A percentile compares a stretch with the other conserved stretches of the same genome.
These are phyloP conservation scores for Tolypocladium guangdongense DNA, from an alignment of 2,329 filamentous ascomycete species.

Conservation along the genomic window DNA sequence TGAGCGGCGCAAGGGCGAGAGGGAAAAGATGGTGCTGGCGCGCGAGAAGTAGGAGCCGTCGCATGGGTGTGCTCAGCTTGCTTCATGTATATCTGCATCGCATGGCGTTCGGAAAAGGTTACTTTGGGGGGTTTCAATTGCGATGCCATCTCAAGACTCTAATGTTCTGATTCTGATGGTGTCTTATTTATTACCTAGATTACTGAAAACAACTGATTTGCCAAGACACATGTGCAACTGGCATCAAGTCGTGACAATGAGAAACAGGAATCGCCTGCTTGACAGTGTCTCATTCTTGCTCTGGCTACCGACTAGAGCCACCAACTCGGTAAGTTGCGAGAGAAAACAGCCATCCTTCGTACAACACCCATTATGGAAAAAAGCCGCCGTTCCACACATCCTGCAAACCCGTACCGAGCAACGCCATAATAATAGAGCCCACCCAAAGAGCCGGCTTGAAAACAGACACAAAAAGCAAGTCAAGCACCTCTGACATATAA, in stretches of 20 bases:
- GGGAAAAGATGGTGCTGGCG: constrained; percentile 86
- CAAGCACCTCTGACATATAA: background rate
- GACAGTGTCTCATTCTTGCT: background rate
- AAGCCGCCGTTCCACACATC: background rate
- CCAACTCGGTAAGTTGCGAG: background rate
- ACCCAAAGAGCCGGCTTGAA: background rate
- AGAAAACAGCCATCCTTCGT: background rate
- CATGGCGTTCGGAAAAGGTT: background rate
- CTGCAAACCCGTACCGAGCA: background rate
- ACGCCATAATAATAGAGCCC: background rate
- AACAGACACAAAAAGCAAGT: background rate
- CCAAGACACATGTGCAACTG: background rate
- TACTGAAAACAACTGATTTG: background rate
- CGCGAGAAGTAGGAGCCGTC: constrained; percentile 37
- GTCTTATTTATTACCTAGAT: background rate
- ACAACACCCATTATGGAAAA: background rate
- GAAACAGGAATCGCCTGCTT: background rate
- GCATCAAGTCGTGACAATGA: background rate
- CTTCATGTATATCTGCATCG: background rate
- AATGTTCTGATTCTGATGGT: background rate
- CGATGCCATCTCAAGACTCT: background rate
- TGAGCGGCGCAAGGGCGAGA: constrained; percentile 61
- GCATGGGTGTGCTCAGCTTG: background rate
- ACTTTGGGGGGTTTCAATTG: background rate
- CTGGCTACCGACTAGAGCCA: background rate